phyloP scores from a whole-genome alignment of 495 filamentous ascomycete species.

The Penicillium roqueforti region DNA sequence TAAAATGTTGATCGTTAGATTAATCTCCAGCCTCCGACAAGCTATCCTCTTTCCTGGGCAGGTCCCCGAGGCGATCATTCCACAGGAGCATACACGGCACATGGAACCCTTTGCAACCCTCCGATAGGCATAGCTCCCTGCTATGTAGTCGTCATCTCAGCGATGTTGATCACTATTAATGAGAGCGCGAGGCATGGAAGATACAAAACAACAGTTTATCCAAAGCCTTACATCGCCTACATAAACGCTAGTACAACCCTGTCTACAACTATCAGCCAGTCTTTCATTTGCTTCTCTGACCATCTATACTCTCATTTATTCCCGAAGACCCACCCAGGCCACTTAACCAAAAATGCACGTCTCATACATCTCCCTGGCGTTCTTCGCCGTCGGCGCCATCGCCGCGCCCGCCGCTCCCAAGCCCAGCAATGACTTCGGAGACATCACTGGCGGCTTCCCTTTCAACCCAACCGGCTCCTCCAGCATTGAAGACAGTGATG shows the following conservation, averaged over 20 bases:
- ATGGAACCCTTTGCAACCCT: conserved; percentile 3
- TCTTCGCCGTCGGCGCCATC: conserved; percentile 22
- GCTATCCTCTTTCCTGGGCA: conserved; percentile 5
- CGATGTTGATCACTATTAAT: conserved; percentile 17
- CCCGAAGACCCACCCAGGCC: background rate
- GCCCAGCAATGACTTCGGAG: conserved; percentile 7
- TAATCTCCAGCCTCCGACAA: background rate
- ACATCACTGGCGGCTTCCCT: conserved; percentile 13
- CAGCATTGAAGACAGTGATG: conserved; percentile 9
- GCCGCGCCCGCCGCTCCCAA: conserved; percentile 19
- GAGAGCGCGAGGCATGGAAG: conserved; percentile 20
- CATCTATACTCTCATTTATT: conserved; percentile 17
- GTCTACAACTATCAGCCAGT: background rate
- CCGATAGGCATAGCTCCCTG: conserved; percentile 12
- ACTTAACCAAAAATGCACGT: conserved; percentile 16
- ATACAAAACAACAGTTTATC: conserved; percentile 10
- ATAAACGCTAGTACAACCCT: conserved; percentile 21
- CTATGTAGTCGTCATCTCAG: conserved; percentile 18
- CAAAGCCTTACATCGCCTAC: background rate
- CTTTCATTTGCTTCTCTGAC: conserved; percentile 13
- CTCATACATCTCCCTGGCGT: conserved; percentile 24
- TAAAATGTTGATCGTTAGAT: background rate
- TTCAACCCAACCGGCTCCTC: conserved; percentile 14
- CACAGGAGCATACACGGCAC: conserved; percentile 4
- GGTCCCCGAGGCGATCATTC: conserved; percentile 22